Evolutionary conservation across 345 rosid genomes (phyloP).

Genomic region (Bruguiera parviflora): DNA sequence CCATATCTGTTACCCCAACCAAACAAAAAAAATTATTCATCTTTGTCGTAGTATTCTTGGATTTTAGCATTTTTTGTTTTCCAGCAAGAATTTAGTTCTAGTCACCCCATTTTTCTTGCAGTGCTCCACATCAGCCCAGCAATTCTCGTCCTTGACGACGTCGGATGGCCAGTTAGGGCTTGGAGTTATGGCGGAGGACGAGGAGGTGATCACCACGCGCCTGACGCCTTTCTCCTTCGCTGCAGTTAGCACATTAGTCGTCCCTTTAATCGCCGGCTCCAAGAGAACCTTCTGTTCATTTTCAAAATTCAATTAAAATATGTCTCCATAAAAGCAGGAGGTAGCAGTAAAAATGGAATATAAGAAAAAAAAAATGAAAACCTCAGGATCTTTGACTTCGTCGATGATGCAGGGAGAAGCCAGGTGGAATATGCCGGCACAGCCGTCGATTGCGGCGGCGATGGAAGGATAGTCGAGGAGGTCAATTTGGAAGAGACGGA

Average conservation of each 20-base stretch:
- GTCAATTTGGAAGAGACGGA: constrained; percentile 79
- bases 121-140: constrained; percentile 78
- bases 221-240: constrained; percentile 66
- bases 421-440: constrained; percentile 81
- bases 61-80: not conserved
- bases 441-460: constrained; percentile 56
- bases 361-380: not conserved
- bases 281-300: constrained; percentile 58
- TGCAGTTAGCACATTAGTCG: constrained; percentile 66
- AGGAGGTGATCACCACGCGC: constrained; percentile 90
- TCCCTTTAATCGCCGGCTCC: constrained; percentile 87
- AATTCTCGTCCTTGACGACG: constrained; percentile 65
- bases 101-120: constrained; percentile 67
- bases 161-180: constrained; percentile 89
- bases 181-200: constrained; percentile 69
- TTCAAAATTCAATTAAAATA: not conserved
- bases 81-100: not conserved
- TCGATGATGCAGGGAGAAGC: constrained; percentile 92
- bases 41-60: not conserved
- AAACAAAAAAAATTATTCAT: not conserved
- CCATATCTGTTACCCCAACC: constrained; percentile 52
- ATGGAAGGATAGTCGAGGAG: constrained; percentile 75
- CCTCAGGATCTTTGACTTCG: constrained; percentile 73
- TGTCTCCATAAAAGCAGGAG: not conserved
- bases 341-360: not conserved